A percentile compares a stretch with the other conserved stretches of the same genome.
Conservation (phyloP, 148 eudicot genomes). For the Spergularia marina region DNA sequence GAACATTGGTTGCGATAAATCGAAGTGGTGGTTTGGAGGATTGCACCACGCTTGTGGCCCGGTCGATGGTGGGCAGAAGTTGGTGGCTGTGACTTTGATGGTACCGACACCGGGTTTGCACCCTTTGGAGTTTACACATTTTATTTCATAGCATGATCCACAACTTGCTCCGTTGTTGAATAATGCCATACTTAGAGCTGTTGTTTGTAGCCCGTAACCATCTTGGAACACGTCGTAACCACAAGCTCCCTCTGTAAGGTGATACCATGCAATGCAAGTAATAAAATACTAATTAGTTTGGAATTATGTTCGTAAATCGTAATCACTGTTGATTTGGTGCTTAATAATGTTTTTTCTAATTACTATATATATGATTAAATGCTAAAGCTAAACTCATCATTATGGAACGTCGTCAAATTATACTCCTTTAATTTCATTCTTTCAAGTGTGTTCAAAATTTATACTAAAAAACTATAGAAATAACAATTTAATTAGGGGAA, state of each 20-base stretch:
- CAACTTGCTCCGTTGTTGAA: conserved; percentile 23
- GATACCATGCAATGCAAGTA: no score
- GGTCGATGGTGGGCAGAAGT: conserved; percentile 24
- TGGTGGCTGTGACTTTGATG: conserved; percentile 32
- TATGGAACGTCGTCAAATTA: no score
- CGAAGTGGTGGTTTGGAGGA: conserved; percentile 25
- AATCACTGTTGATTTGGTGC: no score
- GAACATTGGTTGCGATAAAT: conserved; percentile 28
- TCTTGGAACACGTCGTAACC: conserved; percentile 10
- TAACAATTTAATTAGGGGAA: no score
- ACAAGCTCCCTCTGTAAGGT: conserved; percentile 32
- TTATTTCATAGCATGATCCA: conserved; percentile 29
- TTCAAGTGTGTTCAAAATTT: no score
- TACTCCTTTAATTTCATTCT: no score
- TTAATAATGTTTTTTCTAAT: no score
- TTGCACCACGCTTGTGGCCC: conserved; percentile 33
- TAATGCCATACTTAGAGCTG: conserved; percentile 27
- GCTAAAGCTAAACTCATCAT: no score
- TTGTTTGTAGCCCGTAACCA: conserved; percentile 29
- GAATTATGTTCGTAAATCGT: no score
- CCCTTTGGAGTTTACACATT: conserved; percentile 26
- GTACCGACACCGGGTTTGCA: conserved; percentile 17
- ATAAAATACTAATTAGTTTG: no score
- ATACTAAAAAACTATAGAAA: no score
- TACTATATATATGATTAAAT: no score